Conservation (phyloP, 495 filamentous ascomycete genomes). For the Aspergillus cristatus region DNA sequence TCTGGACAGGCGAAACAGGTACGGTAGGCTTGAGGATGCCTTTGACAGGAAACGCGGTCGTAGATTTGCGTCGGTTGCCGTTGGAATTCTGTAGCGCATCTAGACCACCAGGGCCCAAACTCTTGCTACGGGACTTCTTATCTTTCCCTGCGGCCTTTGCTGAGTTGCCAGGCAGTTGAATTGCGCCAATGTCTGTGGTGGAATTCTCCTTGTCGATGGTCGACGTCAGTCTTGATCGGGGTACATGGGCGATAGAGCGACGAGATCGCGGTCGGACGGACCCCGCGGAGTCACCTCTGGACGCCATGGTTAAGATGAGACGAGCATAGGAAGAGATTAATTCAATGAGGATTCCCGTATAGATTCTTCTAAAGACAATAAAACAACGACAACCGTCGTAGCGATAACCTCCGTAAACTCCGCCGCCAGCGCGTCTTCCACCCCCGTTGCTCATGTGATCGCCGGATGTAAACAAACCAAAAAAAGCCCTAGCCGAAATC, state of each 20-base stretch:
- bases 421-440: conserved; percentile 23
- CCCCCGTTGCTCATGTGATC: conserved; percentile 15
- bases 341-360: not conserved
- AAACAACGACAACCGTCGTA: too few species aligned
- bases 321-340: conserved; percentile 10
- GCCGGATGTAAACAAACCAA: conserved; percentile 37
- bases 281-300: conserved; percentile 29
- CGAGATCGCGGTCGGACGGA: conserved; percentile 48
- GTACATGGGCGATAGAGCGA: conserved; percentile 67
- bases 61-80: conserved; percentile 71
- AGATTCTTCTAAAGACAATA: too few species aligned
- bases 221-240: conserved; percentile 37
- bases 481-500: conserved; percentile 35
- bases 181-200: conserved; percentile 47
- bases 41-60: conserved; percentile 48
- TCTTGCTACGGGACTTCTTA: conserved; percentile 88
- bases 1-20: conserved; percentile 55
- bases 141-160: conserved; percentile 32
- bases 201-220: conserved; percentile 62
- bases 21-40: conserved; percentile 85
- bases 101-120: conserved; percentile 83
- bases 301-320: conserved; percentile 20
- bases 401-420: not conserved
- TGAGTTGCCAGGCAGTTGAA: conserved; percentile 18
- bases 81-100: conserved; percentile 67